Base-by-base conservation (phyloP, 1,284 basidiomycete species). In the Ceratobasidium theobromae region DNA sequence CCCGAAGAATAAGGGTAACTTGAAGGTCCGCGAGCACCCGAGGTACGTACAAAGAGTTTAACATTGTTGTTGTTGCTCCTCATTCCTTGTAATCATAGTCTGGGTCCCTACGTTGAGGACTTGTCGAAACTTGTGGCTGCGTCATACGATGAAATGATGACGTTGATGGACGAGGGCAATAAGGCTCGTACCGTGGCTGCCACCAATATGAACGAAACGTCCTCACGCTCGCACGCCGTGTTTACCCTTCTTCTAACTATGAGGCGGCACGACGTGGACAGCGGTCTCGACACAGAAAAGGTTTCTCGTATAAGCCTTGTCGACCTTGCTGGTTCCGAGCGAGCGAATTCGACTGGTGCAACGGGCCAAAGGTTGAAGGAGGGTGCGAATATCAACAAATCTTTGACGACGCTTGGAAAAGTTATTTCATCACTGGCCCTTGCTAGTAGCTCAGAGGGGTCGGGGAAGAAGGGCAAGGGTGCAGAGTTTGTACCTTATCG, bases 171-270 rank as follows among this genome's bases (percentile, higher is more conserved):
- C 79, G 96, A 99, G 76, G 96, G 96, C 46, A 99, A 98, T 78
- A 98, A 99, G 80, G 93, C 93, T 48, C 83, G 96, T 51, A 98
- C 96, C 25, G 95, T 99, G 9, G 97, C 97, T 9, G 96, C 97
- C 21, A 99, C 97, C 23, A 93, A 97, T 77, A 99, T 99, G 97
- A 99, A 99, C 78, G 97, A 99, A 79, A 98, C 97, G 25, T 98
- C 95, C 4, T 98, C 94, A 8, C 91, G 97, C 73, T 98, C 95
- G 11, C 97, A 99, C 79, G 93, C 95, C 2, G 95, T 99, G 35
- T 99, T 99, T 76, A 98, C 95, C 11, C 83, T 99, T 43, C 84
- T 98, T 65, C 81, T 98, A 62, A 92, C 91, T 18, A 95, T 95
- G 85, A 95, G 91, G 79, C 84, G 85, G 65, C 88, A 88, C 68